Percentiles rank a stretch among this genome's conserved stretches.
Conservation (phyloP, 106 monocot genomes). For the Acanthochlamys bracteata region DNA sequence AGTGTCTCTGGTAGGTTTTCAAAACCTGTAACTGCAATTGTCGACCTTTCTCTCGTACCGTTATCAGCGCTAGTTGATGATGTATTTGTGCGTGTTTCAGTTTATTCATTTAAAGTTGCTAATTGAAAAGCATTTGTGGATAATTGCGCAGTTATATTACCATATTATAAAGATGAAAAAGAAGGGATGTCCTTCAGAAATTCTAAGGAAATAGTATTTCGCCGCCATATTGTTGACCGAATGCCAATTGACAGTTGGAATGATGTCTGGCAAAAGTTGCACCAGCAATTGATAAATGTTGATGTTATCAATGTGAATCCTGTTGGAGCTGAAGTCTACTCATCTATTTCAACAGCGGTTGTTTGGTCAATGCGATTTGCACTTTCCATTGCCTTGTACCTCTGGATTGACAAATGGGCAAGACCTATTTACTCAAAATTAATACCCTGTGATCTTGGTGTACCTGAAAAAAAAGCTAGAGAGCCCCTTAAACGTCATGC, state of each 20-base stretch:
- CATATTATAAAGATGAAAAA: constrained; percentile 63
- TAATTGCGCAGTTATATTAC: constrained; percentile 70
- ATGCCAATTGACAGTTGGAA: constrained; percentile 92
- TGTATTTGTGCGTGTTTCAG: too few relatives aligned
- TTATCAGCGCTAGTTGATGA: too few relatives aligned
- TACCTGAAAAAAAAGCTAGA: constrained; percentile 40
- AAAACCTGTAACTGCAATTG: background rate
- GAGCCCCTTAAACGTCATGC: constrained; percentile 38
- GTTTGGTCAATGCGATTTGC: constrained; percentile 85
- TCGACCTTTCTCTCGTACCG: too few relatives aligned
- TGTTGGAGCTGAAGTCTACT: constrained; percentile 74
- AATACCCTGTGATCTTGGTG: constrained; percentile 74
- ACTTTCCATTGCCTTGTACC: constrained; percentile 53
- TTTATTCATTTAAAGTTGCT: too few relatives aligned
- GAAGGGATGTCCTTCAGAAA: constrained; percentile 12
- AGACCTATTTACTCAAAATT: constrained; percentile 78
- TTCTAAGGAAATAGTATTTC: constrained; percentile 50
- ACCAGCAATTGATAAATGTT: constrained; percentile 67
- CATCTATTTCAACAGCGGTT: constrained; percentile 63
- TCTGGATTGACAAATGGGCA: constrained; percentile 57
- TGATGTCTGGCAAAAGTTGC: constrained; percentile 78
- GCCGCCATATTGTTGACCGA: constrained; percentile 70
- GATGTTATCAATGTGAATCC: constrained; percentile 78
- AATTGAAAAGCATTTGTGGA: too few relatives aligned
- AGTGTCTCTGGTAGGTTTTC: constrained; percentile 41